phyloP scores from a whole-genome alignment of 1,284 basidiomycete species.

The Pseudozyma sp. region DNA sequence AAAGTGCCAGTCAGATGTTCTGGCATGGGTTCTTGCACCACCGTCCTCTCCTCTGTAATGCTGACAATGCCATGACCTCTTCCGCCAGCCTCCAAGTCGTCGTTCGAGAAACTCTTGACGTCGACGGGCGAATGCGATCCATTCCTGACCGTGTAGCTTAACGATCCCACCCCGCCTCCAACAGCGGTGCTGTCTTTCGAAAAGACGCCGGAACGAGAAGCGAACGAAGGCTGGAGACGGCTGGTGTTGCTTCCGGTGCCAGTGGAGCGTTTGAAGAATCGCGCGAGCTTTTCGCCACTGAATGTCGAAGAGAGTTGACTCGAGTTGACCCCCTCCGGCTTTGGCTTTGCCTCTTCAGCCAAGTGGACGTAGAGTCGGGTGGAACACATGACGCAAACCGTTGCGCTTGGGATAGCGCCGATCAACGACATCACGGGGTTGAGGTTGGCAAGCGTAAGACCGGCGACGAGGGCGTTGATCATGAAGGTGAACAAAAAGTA shows the following conservation, averaged over 20 bases:
- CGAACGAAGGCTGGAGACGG: constrained; percentile 18
- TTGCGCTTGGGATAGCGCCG: constrained; percentile 45
- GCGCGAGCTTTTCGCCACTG: constrained; percentile 30
- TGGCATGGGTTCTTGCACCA: constrained; percentile 41
- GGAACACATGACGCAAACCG: constrained; percentile 47
- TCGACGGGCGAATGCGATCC: constrained; percentile 14
- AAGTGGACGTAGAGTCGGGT: constrained; percentile 57
- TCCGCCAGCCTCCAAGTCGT: constrained; percentile 25
- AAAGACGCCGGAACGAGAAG: background rate
- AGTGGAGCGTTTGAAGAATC: constrained; percentile 30
- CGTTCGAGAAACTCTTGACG: constrained; percentile 34
- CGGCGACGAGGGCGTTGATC: constrained; percentile 49
- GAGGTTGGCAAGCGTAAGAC: constrained; percentile 46
- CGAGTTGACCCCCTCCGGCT: constrained; percentile 27
- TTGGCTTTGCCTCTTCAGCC: constrained; percentile 44
- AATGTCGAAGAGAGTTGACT: constrained; percentile 18
- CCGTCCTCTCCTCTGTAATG: constrained; percentile 30
- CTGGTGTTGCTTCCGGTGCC: background rate
- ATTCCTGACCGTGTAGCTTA: constrained; percentile 22
- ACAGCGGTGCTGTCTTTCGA: constrained; percentile 8
- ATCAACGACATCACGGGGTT: constrained; percentile 56
- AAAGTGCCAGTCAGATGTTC: constrained; percentile 30
- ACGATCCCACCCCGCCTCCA: constrained; percentile 4
- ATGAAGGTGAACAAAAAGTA: constrained; percentile 55
- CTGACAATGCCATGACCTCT: constrained; percentile 10